A percentile compares a stretch with the other conserved stretches of the same genome.
Conservation (phyloP, 176 grass and related monocot species). For the Eleusine coracana region DNA sequence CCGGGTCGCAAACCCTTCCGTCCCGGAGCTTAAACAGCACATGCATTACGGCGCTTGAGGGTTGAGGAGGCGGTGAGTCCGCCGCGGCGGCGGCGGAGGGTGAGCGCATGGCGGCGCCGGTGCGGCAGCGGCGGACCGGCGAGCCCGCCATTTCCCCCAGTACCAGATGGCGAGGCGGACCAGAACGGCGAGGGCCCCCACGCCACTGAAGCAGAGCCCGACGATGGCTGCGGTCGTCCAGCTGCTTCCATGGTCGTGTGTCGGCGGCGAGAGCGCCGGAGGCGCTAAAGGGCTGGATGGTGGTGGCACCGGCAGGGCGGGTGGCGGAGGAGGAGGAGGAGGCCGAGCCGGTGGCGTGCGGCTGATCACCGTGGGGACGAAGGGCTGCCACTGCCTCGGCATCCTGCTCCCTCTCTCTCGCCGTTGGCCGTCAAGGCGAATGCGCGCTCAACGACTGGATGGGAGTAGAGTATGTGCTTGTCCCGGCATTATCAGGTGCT, state of each 20-base stretch:
- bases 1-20: too few species aligned
- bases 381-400: not conserved
- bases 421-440: too few species aligned
- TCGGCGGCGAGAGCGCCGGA: not conserved
- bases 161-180: not conserved
- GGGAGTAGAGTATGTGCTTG: too few species aligned
- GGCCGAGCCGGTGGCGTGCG: not conserved
- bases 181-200: not conserved
- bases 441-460: too few species aligned
- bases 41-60: too few species aligned
- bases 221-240: not conserved
- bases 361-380: not conserved
- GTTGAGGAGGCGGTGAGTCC: too few species aligned
- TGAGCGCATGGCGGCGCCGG: too few species aligned
- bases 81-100: too few species aligned
- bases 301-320: not conserved
- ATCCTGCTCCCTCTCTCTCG: too few species aligned
- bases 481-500: too few species aligned
- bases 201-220: not conserved
- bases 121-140: not conserved
- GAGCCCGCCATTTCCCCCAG: not conserved
- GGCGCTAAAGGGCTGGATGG: not conserved
- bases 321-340: not conserved
- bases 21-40: too few species aligned
- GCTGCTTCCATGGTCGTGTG: not conserved